Percentiles rank a stretch among this genome's conserved stretches.
Evolutionary conservation across 2,329 filamentous ascomycete genomes (phyloP).

Genomic region (Xylariaceae sp.): DNA sequence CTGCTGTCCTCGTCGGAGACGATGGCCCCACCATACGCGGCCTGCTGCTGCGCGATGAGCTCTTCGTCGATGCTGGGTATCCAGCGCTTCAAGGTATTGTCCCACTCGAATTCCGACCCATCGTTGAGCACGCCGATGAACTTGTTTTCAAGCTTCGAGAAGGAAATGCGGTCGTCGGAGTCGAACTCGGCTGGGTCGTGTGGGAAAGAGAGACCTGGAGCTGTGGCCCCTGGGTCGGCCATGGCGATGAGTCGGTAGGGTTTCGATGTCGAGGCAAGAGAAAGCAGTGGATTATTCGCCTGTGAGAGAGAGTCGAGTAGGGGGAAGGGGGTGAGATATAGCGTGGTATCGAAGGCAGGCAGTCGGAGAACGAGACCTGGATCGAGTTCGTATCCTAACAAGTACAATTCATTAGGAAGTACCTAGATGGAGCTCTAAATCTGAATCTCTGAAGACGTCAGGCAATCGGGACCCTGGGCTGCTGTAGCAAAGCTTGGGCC

Average conservation of each 20-base stretch:
- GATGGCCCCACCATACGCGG: slow-evolving; percentile 29
- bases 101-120: slow-evolving; percentile 81
- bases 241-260: slow-evolving; percentile 5
- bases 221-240: slow-evolving; percentile 18
- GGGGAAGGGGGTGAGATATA: too few relatives aligned
- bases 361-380: too few relatives aligned
- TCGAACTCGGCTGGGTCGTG: slow-evolving; percentile 66
- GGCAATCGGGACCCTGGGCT: too few relatives aligned
- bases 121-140: slow-evolving; percentile 82
- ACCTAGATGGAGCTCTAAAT: too few relatives aligned
- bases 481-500: too few relatives aligned
- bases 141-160: slow-evolving; percentile 76
- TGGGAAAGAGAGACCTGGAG: slow-evolving; percentile 40
- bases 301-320: too few relatives aligned
- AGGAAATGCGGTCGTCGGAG: slow-evolving; percentile 77
- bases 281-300: too few relatives aligned
- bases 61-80: slow-evolving; percentile 54
- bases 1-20: slow-evolving; percentile 31
- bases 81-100: slow-evolving; percentile 69
- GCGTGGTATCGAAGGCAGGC: too few relatives aligned
- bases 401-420: too few relatives aligned
- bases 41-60: slow-evolving; percentile 29
- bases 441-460: too few relatives aligned
- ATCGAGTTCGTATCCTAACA: too few relatives aligned
- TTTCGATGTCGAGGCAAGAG: too few relatives aligned